Base-by-base conservation (phyloP, 352 stramenopile genomes). In the Peronospora farinosa region DNA sequence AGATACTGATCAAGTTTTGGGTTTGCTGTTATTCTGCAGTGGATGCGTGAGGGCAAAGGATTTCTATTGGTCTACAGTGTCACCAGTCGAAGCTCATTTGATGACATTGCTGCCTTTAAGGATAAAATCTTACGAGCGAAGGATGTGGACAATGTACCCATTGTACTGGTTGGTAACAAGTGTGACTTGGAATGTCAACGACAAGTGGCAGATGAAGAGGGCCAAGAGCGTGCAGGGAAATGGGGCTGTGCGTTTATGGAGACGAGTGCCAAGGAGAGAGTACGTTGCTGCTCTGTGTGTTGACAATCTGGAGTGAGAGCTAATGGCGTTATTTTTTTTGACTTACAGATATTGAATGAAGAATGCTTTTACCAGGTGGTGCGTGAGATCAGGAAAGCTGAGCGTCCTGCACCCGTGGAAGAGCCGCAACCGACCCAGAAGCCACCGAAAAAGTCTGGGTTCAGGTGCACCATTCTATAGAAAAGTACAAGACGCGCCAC, bases 41-140 rank as follows among this genome's bases (percentile, higher is more conserved):
- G 86, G 82, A 96, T 96, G 85, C 84, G 86, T 40, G 86, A 95
- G 63, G 86, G 86, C 57, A 94, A 96, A 63, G 86, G 84, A 52
- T 96, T 96, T 47, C 28, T 96, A 50, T 60, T 96, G 10, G 84
- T 95, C 27, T 96, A 92, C 77, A 94, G 80, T 63, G 76, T 95
- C 44, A 92, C 79, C 49, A 92, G 84, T 66, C 81, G 79, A 62
- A 88, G 79, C 47, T 91, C 84, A n/a, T 93, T 96, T 47, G 84
- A 96, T 45, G 86, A 96, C 45, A 92, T 96, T 40, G 56, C 75
- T 17, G 70, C 71, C 9, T 92, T 96, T 64, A 93, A 93, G 60
- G 83, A 96, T 60, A 92, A 95, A 63, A 95, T 96, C 39, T 59
- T 95, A 41, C 75, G 86, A 8, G 86, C 86, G 40, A 94, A 95